These are phyloP conservation scores for Hypoxylon sp. DNA, from an alignment of 2,329 filamentous ascomycete genomes.

Conservation along the genomic window DNA sequence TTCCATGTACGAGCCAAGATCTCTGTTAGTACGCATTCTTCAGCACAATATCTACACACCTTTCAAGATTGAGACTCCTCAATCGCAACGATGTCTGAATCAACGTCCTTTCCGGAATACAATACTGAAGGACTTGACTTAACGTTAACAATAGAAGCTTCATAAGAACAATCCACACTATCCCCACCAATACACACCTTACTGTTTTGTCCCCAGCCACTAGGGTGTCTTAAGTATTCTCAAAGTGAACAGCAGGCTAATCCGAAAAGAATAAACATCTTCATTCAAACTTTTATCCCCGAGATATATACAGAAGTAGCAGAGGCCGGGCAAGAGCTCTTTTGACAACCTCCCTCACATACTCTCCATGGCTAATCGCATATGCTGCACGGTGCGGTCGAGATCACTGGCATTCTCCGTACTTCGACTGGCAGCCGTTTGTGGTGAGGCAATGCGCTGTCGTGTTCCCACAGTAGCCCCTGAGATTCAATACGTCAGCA, in stretches of 20 bases:
- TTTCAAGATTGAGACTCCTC: background rate
- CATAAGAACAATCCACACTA: background rate
- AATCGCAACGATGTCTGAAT: background rate
- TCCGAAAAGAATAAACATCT: background rate
- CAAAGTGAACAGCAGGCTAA: background rate
- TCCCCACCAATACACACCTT: background rate
- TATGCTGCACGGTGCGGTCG: background rate
- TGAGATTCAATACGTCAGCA: constrained; percentile 33
- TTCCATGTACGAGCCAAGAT: constrained; percentile 11
- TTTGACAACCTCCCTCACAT: background rate
- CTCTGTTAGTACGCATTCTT: background rate
- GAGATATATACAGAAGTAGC: background rate
- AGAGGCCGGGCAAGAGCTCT: background rate
- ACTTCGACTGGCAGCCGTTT: constrained; percentile 51
- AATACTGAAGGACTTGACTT: background rate
- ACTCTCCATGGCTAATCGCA: background rate
- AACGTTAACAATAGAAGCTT: background rate
- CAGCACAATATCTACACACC: background rate
- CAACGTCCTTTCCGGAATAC: background rate
- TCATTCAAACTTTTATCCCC: background rate
- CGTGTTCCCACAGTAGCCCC: constrained; percentile 54
- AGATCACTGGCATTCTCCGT: constrained; percentile 48
- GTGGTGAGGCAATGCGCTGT: constrained; percentile 49
- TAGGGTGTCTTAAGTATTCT: background rate
- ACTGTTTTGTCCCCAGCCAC: background rate